These are phyloP conservation scores for Apophysomyces elegans DNA, from an alignment of 371 early-diverging fungal genomes.

Conservation along the genomic window DNA sequence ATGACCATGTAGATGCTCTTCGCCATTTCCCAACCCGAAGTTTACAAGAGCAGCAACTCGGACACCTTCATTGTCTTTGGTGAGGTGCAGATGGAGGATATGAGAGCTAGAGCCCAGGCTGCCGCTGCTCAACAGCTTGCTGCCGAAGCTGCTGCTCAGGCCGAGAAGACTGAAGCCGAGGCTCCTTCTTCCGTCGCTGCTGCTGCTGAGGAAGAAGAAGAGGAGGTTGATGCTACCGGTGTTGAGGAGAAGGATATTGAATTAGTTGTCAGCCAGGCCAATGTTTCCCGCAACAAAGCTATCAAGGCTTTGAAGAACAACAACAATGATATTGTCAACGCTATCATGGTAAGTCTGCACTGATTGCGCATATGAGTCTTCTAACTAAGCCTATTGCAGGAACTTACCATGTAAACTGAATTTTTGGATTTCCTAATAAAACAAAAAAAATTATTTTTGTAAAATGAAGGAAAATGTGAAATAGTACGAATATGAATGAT, in stretches of 20 bases:
- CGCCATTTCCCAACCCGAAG: conserved; percentile 90
- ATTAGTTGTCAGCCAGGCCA: conserved; percentile 91
- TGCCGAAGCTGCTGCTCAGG: conserved; percentile 59
- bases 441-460: neutral
- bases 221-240: conserved; percentile 73
- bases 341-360: conserved; percentile 80
- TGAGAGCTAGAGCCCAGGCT: conserved; percentile 75
- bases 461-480: neutral
- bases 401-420: conserved; percentile 37
- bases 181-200: conserved; percentile 37
- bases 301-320: conserved; percentile 89
- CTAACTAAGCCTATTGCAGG: conserved; percentile 7
- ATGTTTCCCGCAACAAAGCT: conserved; percentile 87
- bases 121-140: conserved; percentile 68
- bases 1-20: conserved; percentile 67
- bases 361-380: neutral
- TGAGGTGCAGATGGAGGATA: conserved; percentile 90
- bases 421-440: conserved; percentile 6
- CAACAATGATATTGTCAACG: conserved; percentile 94
- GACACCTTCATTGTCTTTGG: conserved; percentile 98
- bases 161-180: conserved; percentile 49
- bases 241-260: conserved; percentile 93
- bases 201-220: conserved; percentile 59
- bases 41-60: conserved; percentile 87
- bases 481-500: neutral